Evolutionary conservation across 2,329 filamentous ascomycete species (phyloP).

Genomic region (Hymenoscyphus repandus): DNA sequence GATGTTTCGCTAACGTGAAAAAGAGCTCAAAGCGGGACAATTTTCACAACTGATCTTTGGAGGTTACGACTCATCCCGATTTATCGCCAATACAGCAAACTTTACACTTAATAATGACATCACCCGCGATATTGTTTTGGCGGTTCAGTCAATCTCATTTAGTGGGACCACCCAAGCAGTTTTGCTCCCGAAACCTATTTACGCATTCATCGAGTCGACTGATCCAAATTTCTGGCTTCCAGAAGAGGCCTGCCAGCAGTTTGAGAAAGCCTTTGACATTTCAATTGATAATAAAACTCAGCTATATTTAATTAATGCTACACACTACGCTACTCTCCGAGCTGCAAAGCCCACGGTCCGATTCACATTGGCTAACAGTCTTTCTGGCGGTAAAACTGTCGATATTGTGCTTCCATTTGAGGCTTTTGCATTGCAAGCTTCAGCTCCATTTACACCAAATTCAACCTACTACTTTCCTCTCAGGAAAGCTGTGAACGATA

Average conservation of each 20-base stretch:
- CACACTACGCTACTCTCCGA: constrained; percentile 17
- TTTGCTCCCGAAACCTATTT: constrained; percentile 28
- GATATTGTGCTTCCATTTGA: constrained; percentile 33
- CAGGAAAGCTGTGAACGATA: constrained; percentile 29
- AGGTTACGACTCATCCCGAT: constrained; percentile 37
- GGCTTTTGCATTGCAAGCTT: constrained; percentile 33
- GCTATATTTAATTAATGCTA: constrained; percentile 23
- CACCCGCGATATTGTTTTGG: constrained; percentile 34
- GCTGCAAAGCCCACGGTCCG: constrained; percentile 30
- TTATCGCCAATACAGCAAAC: constrained; percentile 31
- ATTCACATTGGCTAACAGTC: constrained; percentile 30
- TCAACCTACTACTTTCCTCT: constrained; percentile 34
- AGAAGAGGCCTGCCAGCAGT: constrained; percentile 28
- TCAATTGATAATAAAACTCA: constrained; percentile 29
- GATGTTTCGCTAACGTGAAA: not conserved
- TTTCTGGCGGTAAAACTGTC: constrained; percentile 20
- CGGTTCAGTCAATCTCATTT: constrained; percentile 32
- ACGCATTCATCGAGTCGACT: constrained; percentile 33
- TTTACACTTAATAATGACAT: constrained; percentile 36
- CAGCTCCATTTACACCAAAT: constrained; percentile 30
- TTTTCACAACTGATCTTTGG: constrained; percentile 35
- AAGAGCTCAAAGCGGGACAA: constrained; percentile 28
- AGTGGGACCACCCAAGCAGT: constrained; percentile 4
- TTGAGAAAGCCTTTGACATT: constrained; percentile 33
- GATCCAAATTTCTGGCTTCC: constrained; percentile 37